Conservation (phyloP, 345 rosid genomes). For the Excoecaria cochinchinensis region DNA sequence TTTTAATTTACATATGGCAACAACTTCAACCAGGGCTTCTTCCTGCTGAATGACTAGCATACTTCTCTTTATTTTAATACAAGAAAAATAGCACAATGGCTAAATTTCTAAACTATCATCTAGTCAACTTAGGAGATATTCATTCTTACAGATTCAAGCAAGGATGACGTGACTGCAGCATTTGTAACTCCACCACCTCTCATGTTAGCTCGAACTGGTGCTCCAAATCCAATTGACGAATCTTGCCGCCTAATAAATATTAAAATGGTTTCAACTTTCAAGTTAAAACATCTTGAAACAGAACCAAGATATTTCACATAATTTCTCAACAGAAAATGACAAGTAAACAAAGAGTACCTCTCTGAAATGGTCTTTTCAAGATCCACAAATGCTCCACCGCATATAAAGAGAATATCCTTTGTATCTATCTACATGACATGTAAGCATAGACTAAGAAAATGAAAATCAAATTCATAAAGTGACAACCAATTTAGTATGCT, state of each 20-base stretch:
- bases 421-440: conserved; percentile 69
- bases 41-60: neutral
- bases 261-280: conserved; percentile 7
- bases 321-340: neutral
- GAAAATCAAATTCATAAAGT: neutral
- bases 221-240: conserved; percentile 97
- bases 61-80: neutral
- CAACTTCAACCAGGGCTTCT: conserved; percentile 12
- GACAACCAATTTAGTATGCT: neutral
- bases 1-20: conserved; percentile 5
- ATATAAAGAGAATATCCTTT: conserved; percentile 88
- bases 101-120: neutral
- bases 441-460: neutral
- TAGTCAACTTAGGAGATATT: neutral
- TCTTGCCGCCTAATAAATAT: conserved; percentile 70
- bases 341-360: conserved; percentile 45
- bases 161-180: conserved; percentile 77
- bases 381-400: conserved; percentile 95
- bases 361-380: conserved; percentile 92
- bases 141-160: conserved; percentile 77
- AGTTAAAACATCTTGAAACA: conserved; percentile 16
- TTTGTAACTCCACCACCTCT: conserved; percentile 62
- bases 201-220: conserved; percentile 96
- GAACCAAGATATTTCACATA: conserved; percentile 7
- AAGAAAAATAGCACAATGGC: neutral